Conservation (phyloP, 495 filamentous ascomycete species). For the Endocarpon pusillum region DNA sequence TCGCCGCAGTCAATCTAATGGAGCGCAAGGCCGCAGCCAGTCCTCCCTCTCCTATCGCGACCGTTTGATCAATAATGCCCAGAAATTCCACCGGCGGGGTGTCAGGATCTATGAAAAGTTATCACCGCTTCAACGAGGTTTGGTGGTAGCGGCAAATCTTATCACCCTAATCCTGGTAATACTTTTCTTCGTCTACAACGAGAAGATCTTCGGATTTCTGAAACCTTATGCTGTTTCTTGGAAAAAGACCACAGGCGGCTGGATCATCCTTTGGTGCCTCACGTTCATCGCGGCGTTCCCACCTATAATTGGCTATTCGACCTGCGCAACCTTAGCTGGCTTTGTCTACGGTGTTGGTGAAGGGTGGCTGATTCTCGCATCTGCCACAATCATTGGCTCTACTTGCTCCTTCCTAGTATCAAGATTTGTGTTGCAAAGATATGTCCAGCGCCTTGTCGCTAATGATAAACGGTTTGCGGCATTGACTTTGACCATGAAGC, state of each 20-base stretch:
- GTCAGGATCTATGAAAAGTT: constrained; percentile 30
- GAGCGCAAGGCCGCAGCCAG: constrained; percentile 19
- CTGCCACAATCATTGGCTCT: constrained; percentile 61
- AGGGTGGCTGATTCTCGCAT: constrained; percentile 78
- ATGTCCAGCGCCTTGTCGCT: constrained; percentile 65
- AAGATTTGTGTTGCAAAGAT: constrained; percentile 54
- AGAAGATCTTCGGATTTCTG: constrained; percentile 57
- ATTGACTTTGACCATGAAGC: constrained; percentile 46
- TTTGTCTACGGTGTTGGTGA: constrained; percentile 89
- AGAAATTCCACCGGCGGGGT: constrained; percentile 21
- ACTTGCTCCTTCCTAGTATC: constrained; percentile 63
- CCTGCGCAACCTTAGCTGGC: constrained; percentile 67
- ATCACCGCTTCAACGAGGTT: constrained; percentile 40
- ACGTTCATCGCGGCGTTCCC: constrained; percentile 73
- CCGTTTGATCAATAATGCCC: constrained; percentile 26
- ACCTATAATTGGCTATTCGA: constrained; percentile 79
- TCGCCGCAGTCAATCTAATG: constrained; percentile 9
- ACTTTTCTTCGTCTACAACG: neutral
- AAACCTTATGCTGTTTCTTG: constrained; percentile 53
- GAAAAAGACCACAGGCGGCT: constrained; percentile 51
- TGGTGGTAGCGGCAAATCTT: constrained; percentile 34
- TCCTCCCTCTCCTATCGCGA: constrained; percentile 22
- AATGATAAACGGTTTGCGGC: constrained; percentile 65
- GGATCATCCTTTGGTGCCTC: constrained; percentile 61
- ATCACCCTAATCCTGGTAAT: constrained; percentile 24